phyloP scores from a whole-genome alignment of 192 early-diverging fungal genomes.

The Kappamyces sp. region DNA sequence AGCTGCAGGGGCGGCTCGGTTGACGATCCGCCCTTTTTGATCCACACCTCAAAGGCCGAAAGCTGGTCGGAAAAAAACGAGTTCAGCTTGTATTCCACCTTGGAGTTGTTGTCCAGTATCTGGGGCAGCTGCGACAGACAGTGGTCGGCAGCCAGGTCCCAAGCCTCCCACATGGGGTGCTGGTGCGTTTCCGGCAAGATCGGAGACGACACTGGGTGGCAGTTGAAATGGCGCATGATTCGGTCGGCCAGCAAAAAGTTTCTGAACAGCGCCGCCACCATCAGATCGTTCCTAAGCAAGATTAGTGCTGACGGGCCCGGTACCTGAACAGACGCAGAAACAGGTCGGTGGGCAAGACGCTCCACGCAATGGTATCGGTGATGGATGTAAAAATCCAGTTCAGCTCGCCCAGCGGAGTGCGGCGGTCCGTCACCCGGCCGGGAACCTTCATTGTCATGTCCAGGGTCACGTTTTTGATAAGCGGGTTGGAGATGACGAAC shows the following conservation, averaged over 20 bases:
- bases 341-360: constrained; percentile 74
- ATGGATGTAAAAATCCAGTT: constrained; percentile 99
- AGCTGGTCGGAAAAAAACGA: constrained; percentile 95
- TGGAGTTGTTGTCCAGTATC: constrained; percentile 42
- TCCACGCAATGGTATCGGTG: constrained; percentile 99
- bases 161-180: constrained; percentile 93
- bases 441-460: constrained; percentile 84
- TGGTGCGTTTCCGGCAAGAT: constrained; percentile 83
- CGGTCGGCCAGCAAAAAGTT: constrained; percentile 94
- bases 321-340: constrained; percentile 82
- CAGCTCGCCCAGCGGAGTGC: constrained; percentile 92
- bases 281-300: constrained; percentile 81
- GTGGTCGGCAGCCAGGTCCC: constrained; percentile 92
- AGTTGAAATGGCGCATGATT: constrained; percentile 90
- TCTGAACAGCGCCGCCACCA: constrained; percentile 88
- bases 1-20: constrained; percentile 76
- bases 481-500: constrained; percentile 82
- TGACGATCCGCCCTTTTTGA: constrained; percentile 75
- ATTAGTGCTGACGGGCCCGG: no score
- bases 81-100: constrained; percentile 66
- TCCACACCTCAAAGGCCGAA: constrained; percentile 96
- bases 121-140: constrained; percentile 85
- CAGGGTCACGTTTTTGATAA: constrained; percentile 64
- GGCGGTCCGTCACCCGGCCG: constrained; percentile 79
- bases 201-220: constrained; percentile 85